Evolutionary conservation across 2,329 filamentous ascomycete genomes (phyloP).

Genomic region (Akanthomyces dipterigenus): DNA sequence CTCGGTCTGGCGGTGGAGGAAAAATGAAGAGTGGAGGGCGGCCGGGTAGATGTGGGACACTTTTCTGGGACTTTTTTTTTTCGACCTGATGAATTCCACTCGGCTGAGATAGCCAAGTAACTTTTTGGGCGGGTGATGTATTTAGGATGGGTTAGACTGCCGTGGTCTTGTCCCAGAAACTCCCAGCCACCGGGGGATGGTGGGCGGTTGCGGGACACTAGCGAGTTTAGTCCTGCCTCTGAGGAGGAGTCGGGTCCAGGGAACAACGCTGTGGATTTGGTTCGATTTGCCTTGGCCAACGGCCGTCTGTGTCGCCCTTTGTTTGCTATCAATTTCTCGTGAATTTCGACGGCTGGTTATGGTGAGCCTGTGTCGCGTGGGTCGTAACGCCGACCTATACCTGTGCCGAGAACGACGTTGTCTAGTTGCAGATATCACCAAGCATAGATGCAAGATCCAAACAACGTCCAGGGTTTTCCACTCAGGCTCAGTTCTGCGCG

Average conservation of each 20-base stretch:
- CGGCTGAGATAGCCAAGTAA: not conserved
- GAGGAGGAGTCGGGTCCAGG: slow-evolving; percentile 4
- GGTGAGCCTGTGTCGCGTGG: not conserved
- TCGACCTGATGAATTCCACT: not conserved
- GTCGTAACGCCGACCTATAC: not conserved
- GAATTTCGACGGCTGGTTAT: not conserved
- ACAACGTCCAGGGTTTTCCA: not conserved
- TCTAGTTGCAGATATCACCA: not conserved
- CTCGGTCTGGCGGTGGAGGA: slow-evolving; percentile 11
- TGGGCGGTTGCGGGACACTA: slow-evolving; percentile 6
- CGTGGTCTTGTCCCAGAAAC: not conserved
- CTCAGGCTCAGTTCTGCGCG: not conserved
- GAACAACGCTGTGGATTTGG: slow-evolving; percentile 8
- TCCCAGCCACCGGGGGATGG: slow-evolving; percentile 7
- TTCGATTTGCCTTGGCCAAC: not conserved
- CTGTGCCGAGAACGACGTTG: not conserved
- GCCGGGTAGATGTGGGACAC: slow-evolving; percentile 11
- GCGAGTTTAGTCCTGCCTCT: slow-evolving; percentile 1
- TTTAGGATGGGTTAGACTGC: not conserved
- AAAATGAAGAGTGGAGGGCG: slow-evolving; percentile 5
- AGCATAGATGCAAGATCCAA: not conserved
- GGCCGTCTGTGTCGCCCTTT: not conserved
- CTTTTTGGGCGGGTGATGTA: not conserved
- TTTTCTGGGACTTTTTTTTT: slow-evolving; percentile 1
- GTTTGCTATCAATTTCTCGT: not conserved